These are phyloP conservation scores for Pyronema omphalodes DNA, from an alignment of 495 filamentous ascomycete species.

Conservation along the genomic window DNA sequence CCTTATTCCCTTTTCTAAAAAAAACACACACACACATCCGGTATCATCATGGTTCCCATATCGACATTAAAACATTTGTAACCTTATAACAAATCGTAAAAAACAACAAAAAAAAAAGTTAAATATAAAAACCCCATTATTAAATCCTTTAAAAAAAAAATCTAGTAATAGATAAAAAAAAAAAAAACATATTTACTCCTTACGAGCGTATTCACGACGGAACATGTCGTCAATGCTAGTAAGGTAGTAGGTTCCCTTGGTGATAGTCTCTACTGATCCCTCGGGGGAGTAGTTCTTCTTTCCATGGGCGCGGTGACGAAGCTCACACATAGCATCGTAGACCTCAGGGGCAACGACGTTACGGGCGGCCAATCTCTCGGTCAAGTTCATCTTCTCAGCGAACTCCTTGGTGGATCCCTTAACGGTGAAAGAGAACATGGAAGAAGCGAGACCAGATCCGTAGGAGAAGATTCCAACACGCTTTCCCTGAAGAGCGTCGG, in stretches of 20 bases:
- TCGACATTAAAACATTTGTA: background rate
- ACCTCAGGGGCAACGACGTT: slow-evolving; percentile 59
- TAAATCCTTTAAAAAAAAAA: background rate
- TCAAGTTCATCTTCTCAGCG: slow-evolving; percentile 59
- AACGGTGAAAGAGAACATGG: slow-evolving; percentile 75
- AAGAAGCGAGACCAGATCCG: slow-evolving; percentile 77
- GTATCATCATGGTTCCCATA: slow-evolving; percentile 6
- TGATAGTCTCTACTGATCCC: slow-evolving; percentile 61
- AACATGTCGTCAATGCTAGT: slow-evolving; percentile 87
- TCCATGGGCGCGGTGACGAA: slow-evolving; percentile 85
- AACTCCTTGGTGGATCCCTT: slow-evolving; percentile 60
- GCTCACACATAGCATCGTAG: slow-evolving; percentile 84
- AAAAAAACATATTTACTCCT: slow-evolving; percentile 43
- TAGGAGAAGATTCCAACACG: slow-evolving; percentile 86
- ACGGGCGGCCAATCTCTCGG: slow-evolving; percentile 52
- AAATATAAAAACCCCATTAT: background rate
- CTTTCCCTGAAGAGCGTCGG: slow-evolving; percentile 59
- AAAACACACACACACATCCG: too few species aligned
- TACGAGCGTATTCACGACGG: slow-evolving; percentile 70
- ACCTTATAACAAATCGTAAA: background rate
- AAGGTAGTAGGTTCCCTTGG: slow-evolving; percentile 72
- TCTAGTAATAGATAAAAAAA: background rate
- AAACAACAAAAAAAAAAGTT: background rate
- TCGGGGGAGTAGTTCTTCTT: slow-evolving; percentile 72
- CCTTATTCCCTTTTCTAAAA: background rate